Percentiles rank a stretch among this genome's conserved stretches.
phyloP scores from a whole-genome alignment of 768 basidiomycete genomes.

The Phanerochaete sordida region DNA sequence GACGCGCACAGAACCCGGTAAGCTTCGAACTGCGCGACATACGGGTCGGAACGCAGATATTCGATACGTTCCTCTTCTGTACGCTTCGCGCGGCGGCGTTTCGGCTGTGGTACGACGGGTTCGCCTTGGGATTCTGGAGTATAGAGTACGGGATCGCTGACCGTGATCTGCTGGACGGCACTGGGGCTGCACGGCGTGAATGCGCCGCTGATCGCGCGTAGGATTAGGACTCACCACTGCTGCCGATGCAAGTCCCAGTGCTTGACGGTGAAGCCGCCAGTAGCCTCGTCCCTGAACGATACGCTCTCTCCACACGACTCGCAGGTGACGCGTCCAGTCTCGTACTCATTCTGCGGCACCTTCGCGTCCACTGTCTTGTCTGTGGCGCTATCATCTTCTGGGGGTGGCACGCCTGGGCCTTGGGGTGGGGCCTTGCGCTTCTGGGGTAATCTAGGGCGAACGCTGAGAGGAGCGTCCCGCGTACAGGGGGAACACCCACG shows the following conservation, averaged over 20 bases:
- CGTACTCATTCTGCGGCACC: slow-evolving; percentile 50
- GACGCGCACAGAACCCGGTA: slow-evolving; percentile 76
- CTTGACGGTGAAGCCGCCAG: slow-evolving; percentile 61
- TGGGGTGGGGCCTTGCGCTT: slow-evolving; percentile 34
- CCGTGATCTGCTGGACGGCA: slow-evolving; percentile 16
- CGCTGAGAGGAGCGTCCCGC: neutral
- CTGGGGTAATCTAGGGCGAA: slow-evolving; percentile 29
- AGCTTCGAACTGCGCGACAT: slow-evolving; percentile 77
- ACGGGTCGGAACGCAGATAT: slow-evolving; percentile 64
- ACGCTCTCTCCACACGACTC: slow-evolving; percentile 58
- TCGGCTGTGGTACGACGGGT: slow-evolving; percentile 25
- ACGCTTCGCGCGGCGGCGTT: slow-evolving; percentile 71
- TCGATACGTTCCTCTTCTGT: slow-evolving; percentile 68
- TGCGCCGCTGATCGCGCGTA: neutral
- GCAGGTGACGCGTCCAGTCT: slow-evolving; percentile 62
- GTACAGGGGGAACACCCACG: slow-evolving; percentile 4
- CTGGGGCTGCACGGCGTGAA: slow-evolving; percentile 16
- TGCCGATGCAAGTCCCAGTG: slow-evolving; percentile 67
- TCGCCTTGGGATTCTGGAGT: slow-evolving; percentile 14
- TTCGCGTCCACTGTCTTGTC: slow-evolving; percentile 2
- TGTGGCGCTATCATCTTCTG: slow-evolving; percentile 4
- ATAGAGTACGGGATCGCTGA: slow-evolving; percentile 10
- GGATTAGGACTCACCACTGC: slow-evolving; percentile 44
- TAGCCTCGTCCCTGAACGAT: slow-evolving; percentile 62
- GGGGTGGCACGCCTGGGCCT: slow-evolving; percentile 3